Conservation (phyloP, 495 filamentous ascomycete genomes). For the Tuber magnatum region DNA sequence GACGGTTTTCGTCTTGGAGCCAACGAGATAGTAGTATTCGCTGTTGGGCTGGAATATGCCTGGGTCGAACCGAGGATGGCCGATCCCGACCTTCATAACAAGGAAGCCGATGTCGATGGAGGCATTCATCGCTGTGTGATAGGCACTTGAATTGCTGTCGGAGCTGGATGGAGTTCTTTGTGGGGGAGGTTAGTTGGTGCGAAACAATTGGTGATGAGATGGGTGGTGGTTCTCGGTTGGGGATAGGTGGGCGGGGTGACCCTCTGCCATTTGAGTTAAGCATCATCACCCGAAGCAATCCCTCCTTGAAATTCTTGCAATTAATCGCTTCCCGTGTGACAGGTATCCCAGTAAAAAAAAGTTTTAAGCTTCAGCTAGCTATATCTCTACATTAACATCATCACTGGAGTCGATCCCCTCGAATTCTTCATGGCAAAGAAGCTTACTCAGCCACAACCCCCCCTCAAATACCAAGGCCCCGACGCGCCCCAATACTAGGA, state of each 20-base stretch:
- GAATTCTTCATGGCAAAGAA: not conserved
- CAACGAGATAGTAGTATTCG: not conserved
- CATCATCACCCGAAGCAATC: no score
- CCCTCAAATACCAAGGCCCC: not conserved
- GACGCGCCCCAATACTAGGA: not conserved
- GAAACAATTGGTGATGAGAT: not conserved
- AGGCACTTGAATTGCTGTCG: not conserved
- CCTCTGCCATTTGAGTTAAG: no score
- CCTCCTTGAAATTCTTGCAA: no score
- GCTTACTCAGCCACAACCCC: not conserved
- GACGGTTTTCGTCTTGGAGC: not conserved
- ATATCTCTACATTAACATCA: not conserved
- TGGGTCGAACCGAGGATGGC: not conserved
- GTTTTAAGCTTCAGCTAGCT: no score
- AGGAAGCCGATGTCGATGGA: not conserved
- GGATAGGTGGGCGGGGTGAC: no score
- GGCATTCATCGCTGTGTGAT: not conserved
- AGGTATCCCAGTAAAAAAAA: no score
- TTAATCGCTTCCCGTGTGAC: no score
- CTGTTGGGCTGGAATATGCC: not conserved
- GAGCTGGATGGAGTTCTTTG: not conserved
- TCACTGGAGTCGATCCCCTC: not conserved
- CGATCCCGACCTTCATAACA: not conserved
- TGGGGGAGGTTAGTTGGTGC: not conserved
- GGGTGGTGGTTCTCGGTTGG: not conserved